Evolutionary conservation across 306 rosid species (phyloP).

Genomic region (Rubus idaeus): DNA sequence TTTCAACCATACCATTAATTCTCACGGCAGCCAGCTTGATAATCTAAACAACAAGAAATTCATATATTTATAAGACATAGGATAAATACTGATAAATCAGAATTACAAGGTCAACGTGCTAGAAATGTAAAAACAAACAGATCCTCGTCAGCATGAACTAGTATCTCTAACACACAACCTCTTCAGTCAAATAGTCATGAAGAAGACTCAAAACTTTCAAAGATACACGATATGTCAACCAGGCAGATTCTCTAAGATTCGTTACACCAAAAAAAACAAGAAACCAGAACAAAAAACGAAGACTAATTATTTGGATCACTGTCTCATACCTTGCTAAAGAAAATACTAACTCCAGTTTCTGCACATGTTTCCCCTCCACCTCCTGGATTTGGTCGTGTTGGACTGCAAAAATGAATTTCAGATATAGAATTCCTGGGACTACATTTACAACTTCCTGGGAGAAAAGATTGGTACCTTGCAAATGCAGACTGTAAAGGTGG

Average conservation of each 20-base stretch:
- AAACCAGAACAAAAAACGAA: too few relatives aligned
- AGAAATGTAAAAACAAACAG: neutral
- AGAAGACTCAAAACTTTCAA: neutral
- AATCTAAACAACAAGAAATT: constrained; percentile 50
- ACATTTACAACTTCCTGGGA: constrained; percentile 20
- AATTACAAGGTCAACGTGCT: neutral
- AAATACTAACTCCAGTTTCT: constrained; percentile 88
- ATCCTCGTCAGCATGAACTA: neutral
- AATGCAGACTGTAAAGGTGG: constrained; percentile 97
- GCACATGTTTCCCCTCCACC: constrained; percentile 99
- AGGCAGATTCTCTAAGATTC: constrained; percentile 9
- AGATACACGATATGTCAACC: neutral
- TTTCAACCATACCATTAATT: constrained; percentile 96
- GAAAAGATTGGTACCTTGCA: constrained; percentile 64
- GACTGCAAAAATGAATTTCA: constrained; percentile 55
- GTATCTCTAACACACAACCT: neutral
- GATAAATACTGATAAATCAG: neutral
- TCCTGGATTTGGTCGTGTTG: constrained; percentile 96
- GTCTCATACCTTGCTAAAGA: constrained; percentile 78
- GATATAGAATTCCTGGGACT: constrained; percentile 7
- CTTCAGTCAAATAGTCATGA: neutral
- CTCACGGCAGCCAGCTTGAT: constrained; percentile 94
- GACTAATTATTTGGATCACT: neutral
- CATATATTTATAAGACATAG: neutral
- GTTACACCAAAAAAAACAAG: neutral